Conservation (phyloP, 148 eudicot species). For the Nepenthes mirabilis region DNA sequence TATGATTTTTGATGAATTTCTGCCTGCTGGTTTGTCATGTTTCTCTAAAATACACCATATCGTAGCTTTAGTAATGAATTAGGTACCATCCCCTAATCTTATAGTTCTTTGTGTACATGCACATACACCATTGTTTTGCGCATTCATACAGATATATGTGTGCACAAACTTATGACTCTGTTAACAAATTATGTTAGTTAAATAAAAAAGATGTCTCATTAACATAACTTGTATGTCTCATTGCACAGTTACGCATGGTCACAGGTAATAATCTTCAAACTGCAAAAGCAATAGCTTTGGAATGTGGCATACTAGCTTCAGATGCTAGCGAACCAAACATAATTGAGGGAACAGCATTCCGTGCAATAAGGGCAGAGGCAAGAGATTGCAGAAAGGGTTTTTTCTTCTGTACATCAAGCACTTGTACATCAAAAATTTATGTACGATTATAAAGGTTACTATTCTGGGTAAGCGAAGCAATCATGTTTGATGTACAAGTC, state of each 20-base stretch:
- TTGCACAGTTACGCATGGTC: slow-evolving; percentile 21
- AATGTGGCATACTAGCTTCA: slow-evolving; percentile 42
- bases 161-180: too few relatives aligned
- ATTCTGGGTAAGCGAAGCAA: neutral
- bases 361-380: slow-evolving; percentile 19
- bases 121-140: too few relatives aligned
- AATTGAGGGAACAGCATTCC: slow-evolving; percentile 27
- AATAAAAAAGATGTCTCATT: too few relatives aligned
- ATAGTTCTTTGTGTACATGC: too few relatives aligned
- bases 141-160: too few relatives aligned
- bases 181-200: too few relatives aligned
- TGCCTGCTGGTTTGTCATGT: too few relatives aligned
- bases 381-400: slow-evolving; percentile 11
- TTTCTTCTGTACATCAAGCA: neutral
- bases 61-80: too few relatives aligned
- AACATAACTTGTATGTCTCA: neutral
- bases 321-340: slow-evolving; percentile 17
- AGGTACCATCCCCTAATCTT: too few relatives aligned
- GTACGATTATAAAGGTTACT: neutral
- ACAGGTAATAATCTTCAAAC: slow-evolving; percentile 38
- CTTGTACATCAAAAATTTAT: neutral
- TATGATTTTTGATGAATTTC: too few relatives aligned
- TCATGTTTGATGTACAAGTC: slow-evolving; percentile 7
- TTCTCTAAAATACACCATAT: too few relatives aligned
- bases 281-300: slow-evolving; percentile 35